These are phyloP conservation scores for Priceomyces medius DNA, from an alignment of 805 yeast species.

Conservation along the genomic window DNA sequence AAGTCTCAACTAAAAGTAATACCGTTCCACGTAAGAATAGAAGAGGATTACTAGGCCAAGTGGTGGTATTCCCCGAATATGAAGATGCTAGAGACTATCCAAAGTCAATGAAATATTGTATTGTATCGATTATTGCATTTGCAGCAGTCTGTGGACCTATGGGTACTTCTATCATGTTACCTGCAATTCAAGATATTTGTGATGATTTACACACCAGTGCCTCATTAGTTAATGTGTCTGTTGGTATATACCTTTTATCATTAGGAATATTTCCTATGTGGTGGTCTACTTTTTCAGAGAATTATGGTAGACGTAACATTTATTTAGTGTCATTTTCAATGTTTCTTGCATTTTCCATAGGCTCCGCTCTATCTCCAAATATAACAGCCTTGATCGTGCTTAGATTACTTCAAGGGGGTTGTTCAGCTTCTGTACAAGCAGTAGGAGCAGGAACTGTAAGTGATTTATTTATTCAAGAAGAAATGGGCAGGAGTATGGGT, in stretches of 20 bases:
- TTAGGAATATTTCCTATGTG: conserved; percentile 81
- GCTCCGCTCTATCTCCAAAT: conserved; percentile 63
- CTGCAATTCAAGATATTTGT: conserved; percentile 66
- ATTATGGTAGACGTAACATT: conserved; percentile 70
- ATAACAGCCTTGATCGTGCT: conserved; percentile 65
- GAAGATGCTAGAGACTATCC: conserved; percentile 71
- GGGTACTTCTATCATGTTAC: conserved; percentile 83
- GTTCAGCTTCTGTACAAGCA: conserved; percentile 82
- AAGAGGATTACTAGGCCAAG: conserved; percentile 55
- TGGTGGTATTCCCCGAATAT: conserved; percentile 66
- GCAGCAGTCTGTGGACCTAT: conserved; percentile 84
- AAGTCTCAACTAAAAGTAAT: conserved; percentile 8
- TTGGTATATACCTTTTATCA: conserved; percentile 73
- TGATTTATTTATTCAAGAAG: conserved; percentile 64
- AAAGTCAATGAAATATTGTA: conserved; percentile 42
- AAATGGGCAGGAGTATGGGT: conserved; percentile 80
- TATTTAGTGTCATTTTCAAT: conserved; percentile 66
- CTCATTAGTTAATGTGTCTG: conserved; percentile 68
- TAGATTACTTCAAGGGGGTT: conserved; percentile 73
- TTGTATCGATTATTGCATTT: conserved; percentile 65
- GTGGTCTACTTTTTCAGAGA: conserved; percentile 84
- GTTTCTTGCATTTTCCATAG: conserved; percentile 66
- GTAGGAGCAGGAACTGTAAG: conserved; percentile 89
- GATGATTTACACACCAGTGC: conserved; percentile 54
- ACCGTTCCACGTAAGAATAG: conserved; percentile 35